Base-by-base conservation (phyloP, 345 rosid species). In the Pelargonium nanum region DNA sequence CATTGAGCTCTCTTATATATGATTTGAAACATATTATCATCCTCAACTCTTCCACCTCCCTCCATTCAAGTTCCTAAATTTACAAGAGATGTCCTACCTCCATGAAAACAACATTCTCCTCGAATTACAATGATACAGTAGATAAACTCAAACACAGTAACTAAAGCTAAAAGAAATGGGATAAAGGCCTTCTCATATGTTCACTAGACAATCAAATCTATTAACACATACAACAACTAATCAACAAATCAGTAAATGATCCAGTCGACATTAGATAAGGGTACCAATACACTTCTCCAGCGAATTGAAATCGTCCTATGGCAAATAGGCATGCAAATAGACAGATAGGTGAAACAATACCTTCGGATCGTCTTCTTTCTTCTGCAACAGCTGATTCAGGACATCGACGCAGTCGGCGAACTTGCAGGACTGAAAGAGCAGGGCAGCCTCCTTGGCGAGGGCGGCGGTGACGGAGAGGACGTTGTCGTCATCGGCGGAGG, bases 281-380 rank as follows among this genome's bases (percentile, higher is more conserved):
- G 15, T n/a, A 8, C 48, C 15, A 40, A 40, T 9, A 40, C 48
- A 15, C 48, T 40, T 3, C 32, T 7, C 32, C 32, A 28, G n/a
- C n/a, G n/a, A 28, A 2, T 28, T 28, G 7, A 28, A 28, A 28
- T 28, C 32, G 20, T 21, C 21, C 56, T 17, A 2, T 1, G 9
- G 0, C 22, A 53, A 17, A 22, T 21, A 44, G 17, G 4, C 19
- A 19, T 30, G 24, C 20, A 51, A 53, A 24, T 30, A 19, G 25
- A 45, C 6, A 19, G 5, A 24, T 2, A 48, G 7, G 24, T 10
- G 6, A 26, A 60, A 40, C 53, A 53, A 56, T 40, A 90, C 99
- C 89, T 87, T 93, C 1, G 88, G 95, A 83, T 90, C 96, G 77
- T 78, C 76, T 19, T 66, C 81, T 65, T 82, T 84, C 78, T 78